Evolutionary conservation across 495 filamentous ascomycete genomes (phyloP), one percentile per base, ranked within the genome.

Genomic region (Barbatosphaeria neglecta): DNA sequence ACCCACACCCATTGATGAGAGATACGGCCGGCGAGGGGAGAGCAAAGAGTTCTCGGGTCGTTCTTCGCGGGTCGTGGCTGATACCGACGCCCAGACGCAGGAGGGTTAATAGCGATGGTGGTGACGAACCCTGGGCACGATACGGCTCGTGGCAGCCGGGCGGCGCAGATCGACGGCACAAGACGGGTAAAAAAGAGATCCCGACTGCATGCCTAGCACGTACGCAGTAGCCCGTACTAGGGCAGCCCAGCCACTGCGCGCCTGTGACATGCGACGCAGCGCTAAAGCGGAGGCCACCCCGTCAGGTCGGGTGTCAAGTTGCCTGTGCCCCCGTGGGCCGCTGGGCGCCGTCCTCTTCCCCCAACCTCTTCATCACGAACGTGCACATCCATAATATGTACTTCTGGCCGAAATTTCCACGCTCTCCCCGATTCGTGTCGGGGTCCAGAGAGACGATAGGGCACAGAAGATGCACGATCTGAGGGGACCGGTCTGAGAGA

Each of bases 91-190:
- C 27, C 9, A 13, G 27, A 31, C 9, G 3, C 27, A 10, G 27
- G 15, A 10, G 27, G 27, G 9, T 13, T 31, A 13, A 10, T 31
- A 10, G 27, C 15, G 27, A 13, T 35, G 31, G 31, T n/a, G 11
- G 28, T 33, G 28, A 33, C 28, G 11, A 33, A 6, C 28, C 28
- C 28, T 6, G 28, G 11, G 8, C 3, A 4, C 28, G 28, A 33
- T 33, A 33, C 28, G 28, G 15, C 28, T 33, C 9, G 28, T 33
- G 28, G 28, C 28, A 33, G 27, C 41, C 44, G 41, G 50, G 44
- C 41, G 47, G 54, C 51, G 54, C 52, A 57, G 57, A 60, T 60
- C 57, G 45, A 48, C 51, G 43, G 51, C 50, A 50, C 48, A 51
- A 55, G 57, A 57, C 50, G 54, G 57, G 51, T 48, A 51, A 46